A percentile compares a stretch with the other conserved stretches of the same genome.
Evolutionary conservation across 1,139 yeast species (phyloP).

Genomic region (Debaryomyces singareniensis): DNA sequence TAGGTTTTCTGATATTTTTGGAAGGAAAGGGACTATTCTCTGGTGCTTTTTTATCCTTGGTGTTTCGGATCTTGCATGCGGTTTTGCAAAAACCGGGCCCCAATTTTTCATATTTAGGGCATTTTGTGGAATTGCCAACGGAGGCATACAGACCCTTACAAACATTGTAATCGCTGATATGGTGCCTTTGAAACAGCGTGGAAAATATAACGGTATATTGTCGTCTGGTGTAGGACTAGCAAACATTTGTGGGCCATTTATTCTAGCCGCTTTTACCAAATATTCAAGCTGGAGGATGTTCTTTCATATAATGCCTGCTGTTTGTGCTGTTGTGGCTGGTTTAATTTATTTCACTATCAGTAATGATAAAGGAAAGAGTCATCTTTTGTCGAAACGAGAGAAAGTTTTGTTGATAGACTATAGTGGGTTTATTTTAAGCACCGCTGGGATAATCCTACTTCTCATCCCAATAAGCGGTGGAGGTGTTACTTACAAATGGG

Average conservation of each 20-base stretch:
- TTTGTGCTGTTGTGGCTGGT: conserved; percentile 24
- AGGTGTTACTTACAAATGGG: conserved; percentile 49
- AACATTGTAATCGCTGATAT: conserved; percentile 41
- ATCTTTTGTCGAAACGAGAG: conserved; percentile 21
- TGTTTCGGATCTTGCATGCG: conserved; percentile 36
- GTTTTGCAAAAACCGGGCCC: conserved; percentile 32
- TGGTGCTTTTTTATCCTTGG: conserved; percentile 23
- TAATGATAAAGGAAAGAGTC: conserved; percentile 9
- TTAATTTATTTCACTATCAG: conserved; percentile 22
- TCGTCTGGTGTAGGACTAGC: conserved; percentile 53
- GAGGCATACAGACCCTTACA: conserved; percentile 35
- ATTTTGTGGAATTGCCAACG: conserved; percentile 40
- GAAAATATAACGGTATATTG: conserved; percentile 41
- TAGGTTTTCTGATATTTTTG: conserved; percentile 38
- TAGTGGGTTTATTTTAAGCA: conserved; percentile 38
- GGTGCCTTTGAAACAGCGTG: conserved; percentile 37
- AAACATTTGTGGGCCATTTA: conserved; percentile 49
- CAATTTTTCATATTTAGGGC: conserved; percentile 39
- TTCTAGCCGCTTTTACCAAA: conserved; percentile 45
- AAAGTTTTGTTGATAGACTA: conserved; percentile 42
- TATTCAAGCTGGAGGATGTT: conserved; percentile 46
- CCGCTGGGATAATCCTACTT: conserved; percentile 37
- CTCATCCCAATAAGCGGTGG: conserved; percentile 52
- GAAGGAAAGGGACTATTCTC: conserved; percentile 33
- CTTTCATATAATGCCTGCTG: conserved; percentile 41